A percentile compares a stretch with the other conserved stretches of the same genome.
phyloP scores from a whole-genome alignment of 1,284 basidiomycete genomes.

The Rhodotorula mucilaginosa region DNA sequence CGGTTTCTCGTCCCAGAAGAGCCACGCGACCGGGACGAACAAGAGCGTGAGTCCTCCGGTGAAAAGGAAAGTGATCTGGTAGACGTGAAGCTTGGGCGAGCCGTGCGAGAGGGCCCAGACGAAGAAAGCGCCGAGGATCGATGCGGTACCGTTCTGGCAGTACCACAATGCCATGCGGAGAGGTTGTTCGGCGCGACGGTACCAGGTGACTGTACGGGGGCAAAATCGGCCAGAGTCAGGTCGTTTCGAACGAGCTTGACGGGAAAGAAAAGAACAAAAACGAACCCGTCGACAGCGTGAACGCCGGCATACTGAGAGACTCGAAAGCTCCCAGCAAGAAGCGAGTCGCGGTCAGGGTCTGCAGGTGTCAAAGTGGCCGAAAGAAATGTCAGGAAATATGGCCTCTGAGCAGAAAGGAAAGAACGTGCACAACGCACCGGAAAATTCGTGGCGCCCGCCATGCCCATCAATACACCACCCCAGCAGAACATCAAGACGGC shows the following conservation, averaged over 20 bases:
- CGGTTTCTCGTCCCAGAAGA: conserved; percentile 46
- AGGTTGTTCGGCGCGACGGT: conserved; percentile 39
- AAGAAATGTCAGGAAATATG: no score
- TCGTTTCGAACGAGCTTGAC: no score
- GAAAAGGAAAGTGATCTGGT: conserved; percentile 51
- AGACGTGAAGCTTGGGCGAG: conserved; percentile 43
- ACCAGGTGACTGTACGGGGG: conserved; percentile 18
- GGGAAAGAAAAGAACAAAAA: not conserved
- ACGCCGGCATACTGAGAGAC: conserved; percentile 32
- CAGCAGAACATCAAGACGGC: conserved; percentile 26
- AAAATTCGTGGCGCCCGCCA: conserved; percentile 34
- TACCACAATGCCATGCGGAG: conserved; percentile 36
- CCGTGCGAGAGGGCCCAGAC: conserved; percentile 28
- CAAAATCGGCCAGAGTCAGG: not conserved
- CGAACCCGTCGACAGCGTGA: conserved; percentile 31
- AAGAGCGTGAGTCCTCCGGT: conserved; percentile 49
- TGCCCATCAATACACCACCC: conserved; percentile 26
- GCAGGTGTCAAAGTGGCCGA: no score
- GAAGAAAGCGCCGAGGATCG: conserved; percentile 28
- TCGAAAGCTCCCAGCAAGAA: conserved; percentile 40
- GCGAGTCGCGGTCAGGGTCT: conserved; percentile 28
- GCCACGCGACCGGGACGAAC: conserved; percentile 46
- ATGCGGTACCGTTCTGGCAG: conserved; percentile 25
- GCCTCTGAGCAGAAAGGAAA: not conserved
- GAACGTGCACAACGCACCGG: not conserved